Evolutionary conservation across 352 stramenopile species (phyloP).

Genomic region (Elongisporangium senticosum): DNA sequence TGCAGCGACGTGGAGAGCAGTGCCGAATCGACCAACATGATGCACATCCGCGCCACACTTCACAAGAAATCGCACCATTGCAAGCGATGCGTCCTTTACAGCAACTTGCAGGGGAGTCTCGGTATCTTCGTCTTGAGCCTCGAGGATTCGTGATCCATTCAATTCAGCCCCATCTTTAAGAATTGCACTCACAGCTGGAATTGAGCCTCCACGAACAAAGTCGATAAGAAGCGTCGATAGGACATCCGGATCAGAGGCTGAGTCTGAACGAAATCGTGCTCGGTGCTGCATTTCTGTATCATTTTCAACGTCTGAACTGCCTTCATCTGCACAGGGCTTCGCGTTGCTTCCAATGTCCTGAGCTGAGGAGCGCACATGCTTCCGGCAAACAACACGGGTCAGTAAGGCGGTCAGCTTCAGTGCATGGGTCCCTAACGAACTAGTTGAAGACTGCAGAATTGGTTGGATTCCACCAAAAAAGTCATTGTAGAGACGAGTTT

Average conservation of each 20-base stretch:
- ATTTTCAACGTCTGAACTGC: constrained; percentile 8
- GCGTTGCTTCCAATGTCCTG: background rate
- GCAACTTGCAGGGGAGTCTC: constrained; percentile 69
- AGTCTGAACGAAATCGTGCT: constrained; percentile 39
- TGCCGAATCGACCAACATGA: constrained; percentile 39
- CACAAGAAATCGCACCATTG: constrained; percentile 74
- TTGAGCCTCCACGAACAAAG: constrained; percentile 66
- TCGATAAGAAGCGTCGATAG: constrained; percentile 58
- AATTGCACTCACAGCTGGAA: constrained; percentile 61
- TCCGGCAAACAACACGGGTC: constrained; percentile 44
- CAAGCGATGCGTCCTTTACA: constrained; percentile 47
- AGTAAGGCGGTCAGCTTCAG: constrained; percentile 58
- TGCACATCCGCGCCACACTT: constrained; percentile 72
- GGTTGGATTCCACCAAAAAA: constrained; percentile 49
- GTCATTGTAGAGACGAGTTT: constrained; percentile 47
- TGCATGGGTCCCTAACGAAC: constrained; percentile 24
- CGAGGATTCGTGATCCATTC: constrained; percentile 45
- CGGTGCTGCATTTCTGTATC: background rate
- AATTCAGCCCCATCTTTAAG: constrained; percentile 75
- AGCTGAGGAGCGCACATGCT: constrained; percentile 17
- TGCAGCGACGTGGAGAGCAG: constrained; percentile 63
- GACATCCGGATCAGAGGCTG: constrained; percentile 53
- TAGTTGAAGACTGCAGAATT: constrained; percentile 38
- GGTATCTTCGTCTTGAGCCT: constrained; percentile 42
- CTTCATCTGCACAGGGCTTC: background rate